These are phyloP conservation scores for Phaeosphaeriaceae sp. DNA, from an alignment of 2,329 filamentous ascomycete species.

Conservation along the genomic window DNA sequence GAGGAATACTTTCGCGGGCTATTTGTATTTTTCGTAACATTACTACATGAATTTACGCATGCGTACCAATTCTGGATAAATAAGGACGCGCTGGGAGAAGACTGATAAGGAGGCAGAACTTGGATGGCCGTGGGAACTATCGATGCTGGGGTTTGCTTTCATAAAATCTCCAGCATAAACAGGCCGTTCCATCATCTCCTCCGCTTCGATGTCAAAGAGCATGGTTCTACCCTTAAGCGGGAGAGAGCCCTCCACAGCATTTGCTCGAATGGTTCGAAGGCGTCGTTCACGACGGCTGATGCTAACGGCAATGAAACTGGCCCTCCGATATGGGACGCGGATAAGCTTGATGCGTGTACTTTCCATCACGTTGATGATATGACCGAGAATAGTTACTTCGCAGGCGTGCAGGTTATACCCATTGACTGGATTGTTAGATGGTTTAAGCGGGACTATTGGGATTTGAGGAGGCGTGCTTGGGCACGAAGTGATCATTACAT, in stretches of 20 bases:
- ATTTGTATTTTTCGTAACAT: slow-evolving; percentile 19
- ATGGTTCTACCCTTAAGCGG: neutral
- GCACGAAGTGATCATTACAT: neutral
- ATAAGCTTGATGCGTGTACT: slow-evolving; percentile 7
- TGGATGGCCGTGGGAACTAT: slow-evolving; percentile 23
- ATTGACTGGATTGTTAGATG: slow-evolving; percentile 23
- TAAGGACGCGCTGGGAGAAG: slow-evolving; percentile 10
- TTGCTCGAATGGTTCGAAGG: too few relatives aligned
- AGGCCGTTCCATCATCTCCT: slow-evolving; percentile 1
- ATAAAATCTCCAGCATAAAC: too few relatives aligned
- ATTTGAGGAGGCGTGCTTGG: slow-evolving; percentile 6
- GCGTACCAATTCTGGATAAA: slow-evolving; percentile 22
- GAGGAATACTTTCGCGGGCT: slow-evolving; percentile 9
- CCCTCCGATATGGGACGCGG: neutral
- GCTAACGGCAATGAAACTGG: neutral
- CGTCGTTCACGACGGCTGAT: neutral
- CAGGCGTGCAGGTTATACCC: slow-evolving; percentile 15
- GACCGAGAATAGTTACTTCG: slow-evolving; percentile 4
- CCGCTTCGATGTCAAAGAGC: neutral
- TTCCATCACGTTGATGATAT: slow-evolving; percentile 5
- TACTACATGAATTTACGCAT: slow-evolving; percentile 29
- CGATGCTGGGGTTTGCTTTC: too few relatives aligned
- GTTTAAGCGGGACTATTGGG: slow-evolving; percentile 23
- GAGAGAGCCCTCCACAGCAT: neutral
- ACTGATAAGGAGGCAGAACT: slow-evolving; percentile 17